Percentiles rank a stretch among this genome's conserved stretches.
phyloP scores from a whole-genome alignment of 768 basidiomycete species.

The Udeniomyces megalosporus region DNA sequence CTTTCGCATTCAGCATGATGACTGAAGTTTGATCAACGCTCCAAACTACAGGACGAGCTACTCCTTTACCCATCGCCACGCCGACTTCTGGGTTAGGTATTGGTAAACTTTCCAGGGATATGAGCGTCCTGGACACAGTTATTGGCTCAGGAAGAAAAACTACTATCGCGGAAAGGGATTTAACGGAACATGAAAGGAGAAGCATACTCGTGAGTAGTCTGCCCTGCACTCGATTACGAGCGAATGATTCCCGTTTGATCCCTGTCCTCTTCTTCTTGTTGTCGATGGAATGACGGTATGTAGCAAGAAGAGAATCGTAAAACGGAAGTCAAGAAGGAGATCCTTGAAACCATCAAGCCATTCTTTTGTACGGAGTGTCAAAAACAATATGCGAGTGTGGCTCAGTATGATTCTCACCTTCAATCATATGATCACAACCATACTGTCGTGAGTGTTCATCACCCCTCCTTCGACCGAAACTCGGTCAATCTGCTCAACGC shows the following conservation, averaged over 20 bases:
- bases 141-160: not conserved
- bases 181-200: not conserved
- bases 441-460: not conserved
- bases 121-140: not conserved
- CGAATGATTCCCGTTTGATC: too few relatives aligned
- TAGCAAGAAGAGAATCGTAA: conserved; percentile 2
- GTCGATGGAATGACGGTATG: too few relatives aligned
- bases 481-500: not conserved
- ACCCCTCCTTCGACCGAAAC: not conserved
- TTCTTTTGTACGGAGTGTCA: conserved; percentile 11
- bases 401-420: conserved; percentile 4
- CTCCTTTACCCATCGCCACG: not conserved
- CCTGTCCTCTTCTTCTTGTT: too few relatives aligned
- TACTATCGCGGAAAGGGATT: not conserved
- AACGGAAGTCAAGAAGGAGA: conserved; percentile 2
- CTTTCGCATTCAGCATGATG: too few relatives aligned
- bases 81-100: conserved; percentile 6
- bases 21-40: too few relatives aligned
- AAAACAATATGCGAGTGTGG: conserved; percentile 12
- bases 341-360: not conserved
- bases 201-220: not conserved
- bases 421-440: conserved; percentile 12
- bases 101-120: conserved; percentile 8
- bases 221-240: too few relatives aligned
- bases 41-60: conserved; percentile 7